Conservation (phyloP, 805 yeast genomes). For the Myxozyma geophila region DNA sequence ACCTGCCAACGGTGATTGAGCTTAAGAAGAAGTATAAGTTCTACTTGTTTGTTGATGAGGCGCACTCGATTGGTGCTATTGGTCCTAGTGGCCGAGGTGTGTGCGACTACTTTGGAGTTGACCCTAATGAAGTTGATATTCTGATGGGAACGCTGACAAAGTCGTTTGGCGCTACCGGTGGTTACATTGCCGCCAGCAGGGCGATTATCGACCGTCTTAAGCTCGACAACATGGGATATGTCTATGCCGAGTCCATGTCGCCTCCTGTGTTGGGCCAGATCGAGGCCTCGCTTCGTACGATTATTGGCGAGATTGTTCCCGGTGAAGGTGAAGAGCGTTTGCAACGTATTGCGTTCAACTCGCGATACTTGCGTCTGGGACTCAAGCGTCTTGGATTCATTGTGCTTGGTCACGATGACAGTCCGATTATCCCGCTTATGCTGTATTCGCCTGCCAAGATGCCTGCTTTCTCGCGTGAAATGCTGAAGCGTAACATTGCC, state of each 20-base stretch:
- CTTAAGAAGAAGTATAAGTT: slow-evolving; percentile 84
- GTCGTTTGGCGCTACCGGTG: slow-evolving; percentile 99
- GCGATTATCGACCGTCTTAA: slow-evolving; percentile 74
- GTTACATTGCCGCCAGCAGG: slow-evolving; percentile 83
- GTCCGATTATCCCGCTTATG: slow-evolving; percentile 91
- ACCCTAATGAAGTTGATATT: slow-evolving; percentile 77
- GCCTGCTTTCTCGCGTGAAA: slow-evolving; percentile 87
- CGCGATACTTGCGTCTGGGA: slow-evolving; percentile 89
- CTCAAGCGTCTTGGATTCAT: slow-evolving; percentile 91
- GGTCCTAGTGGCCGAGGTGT: slow-evolving; percentile 95
- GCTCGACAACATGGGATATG: slow-evolving; percentile 69
- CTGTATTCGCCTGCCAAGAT: slow-evolving; percentile 89
- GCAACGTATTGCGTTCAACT: slow-evolving; percentile 92
- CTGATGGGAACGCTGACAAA: slow-evolving; percentile 98
- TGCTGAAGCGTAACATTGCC: slow-evolving; percentile 80
- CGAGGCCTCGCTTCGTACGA: slow-evolving; percentile 73
- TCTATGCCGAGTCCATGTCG: slow-evolving; percentile 75
- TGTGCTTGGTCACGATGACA: slow-evolving; percentile 92
- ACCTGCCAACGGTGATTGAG: slow-evolving; percentile 74
- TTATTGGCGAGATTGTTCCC: slow-evolving; percentile 80
- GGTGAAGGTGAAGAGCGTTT: slow-evolving; percentile 93
- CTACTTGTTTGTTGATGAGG: slow-evolving; percentile 92
- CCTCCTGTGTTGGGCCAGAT: slow-evolving; percentile 92
- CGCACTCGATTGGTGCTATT: slow-evolving; percentile 98
- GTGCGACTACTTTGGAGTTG: slow-evolving; percentile 86